phyloP scores from a whole-genome alignment of 1,139 yeast genomes.

The Dujonia santamariae region DNA sequence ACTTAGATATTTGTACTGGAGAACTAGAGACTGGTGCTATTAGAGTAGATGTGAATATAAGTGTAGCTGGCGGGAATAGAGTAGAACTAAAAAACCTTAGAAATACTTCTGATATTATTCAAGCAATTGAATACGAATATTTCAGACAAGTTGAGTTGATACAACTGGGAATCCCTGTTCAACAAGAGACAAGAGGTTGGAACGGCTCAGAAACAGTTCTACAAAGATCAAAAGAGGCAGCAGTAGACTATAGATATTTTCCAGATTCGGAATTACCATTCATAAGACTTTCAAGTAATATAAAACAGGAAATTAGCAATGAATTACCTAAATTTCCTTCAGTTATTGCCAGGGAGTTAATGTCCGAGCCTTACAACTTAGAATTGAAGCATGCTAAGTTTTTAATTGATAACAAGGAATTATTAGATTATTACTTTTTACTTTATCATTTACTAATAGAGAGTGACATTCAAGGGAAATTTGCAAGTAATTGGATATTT shows the following conservation, averaged over 20 bases:
- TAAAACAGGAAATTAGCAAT: slow-evolving; percentile 31
- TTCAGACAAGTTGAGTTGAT: slow-evolving; percentile 56
- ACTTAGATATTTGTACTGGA: slow-evolving; percentile 76
- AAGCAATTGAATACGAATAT: slow-evolving; percentile 77
- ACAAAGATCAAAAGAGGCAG: slow-evolving; percentile 73
- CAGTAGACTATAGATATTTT: slow-evolving; percentile 86
- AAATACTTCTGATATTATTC: slow-evolving; percentile 74
- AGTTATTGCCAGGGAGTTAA: slow-evolving; percentile 46
- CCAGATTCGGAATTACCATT: slow-evolving; percentile 89
- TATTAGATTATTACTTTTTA: slow-evolving; percentile 51
- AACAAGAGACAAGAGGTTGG: slow-evolving; percentile 90
- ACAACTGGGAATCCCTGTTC: slow-evolving; percentile 21
- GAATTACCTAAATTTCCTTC: slow-evolving; percentile 67
- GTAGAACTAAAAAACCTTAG: slow-evolving; percentile 90
- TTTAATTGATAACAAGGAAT: slow-evolving; percentile 42
- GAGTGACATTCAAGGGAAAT: slow-evolving; percentile 22
- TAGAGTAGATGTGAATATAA: slow-evolving; percentile 90
- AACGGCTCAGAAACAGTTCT: slow-evolving; percentile 66
- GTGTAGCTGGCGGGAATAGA: slow-evolving; percentile 66
- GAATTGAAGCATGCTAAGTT: slow-evolving; percentile 71
- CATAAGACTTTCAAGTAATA: slow-evolving; percentile 41
- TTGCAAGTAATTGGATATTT: slow-evolving; percentile 77
- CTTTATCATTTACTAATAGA: slow-evolving; percentile 29
- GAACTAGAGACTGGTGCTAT: slow-evolving; percentile 93
- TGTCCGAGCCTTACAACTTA: slow-evolving; percentile 51